Evolutionary conservation across 176 grass and related monocot genomes (phyloP).

Genomic region (Rhynchospora tenuis): DNA sequence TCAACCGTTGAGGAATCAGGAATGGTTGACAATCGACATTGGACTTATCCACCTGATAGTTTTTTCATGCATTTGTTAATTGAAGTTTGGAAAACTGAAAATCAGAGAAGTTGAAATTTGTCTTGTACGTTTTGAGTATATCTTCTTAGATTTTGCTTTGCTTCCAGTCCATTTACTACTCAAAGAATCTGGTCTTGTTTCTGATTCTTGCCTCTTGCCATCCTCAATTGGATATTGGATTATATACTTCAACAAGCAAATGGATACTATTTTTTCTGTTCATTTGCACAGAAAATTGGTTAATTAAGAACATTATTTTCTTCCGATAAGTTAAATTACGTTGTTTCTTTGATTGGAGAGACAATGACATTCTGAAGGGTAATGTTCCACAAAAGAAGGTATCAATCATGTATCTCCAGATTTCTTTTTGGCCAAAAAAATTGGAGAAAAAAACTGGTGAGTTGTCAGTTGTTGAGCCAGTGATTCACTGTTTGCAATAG

Average conservation of each 20-base stretch:
- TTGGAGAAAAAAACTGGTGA: not conserved
- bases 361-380: not conserved
- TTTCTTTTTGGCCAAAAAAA: not conserved
- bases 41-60: too few relatives aligned
- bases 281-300: not conserved
- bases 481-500: not conserved
- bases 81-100: not conserved
- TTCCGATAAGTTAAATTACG: not conserved
- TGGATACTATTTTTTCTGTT: not conserved
- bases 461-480: not conserved
- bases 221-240: not conserved
- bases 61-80: not conserved
- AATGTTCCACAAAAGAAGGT: not conserved
- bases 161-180: not conserved
- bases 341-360: not conserved
- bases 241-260: not conserved
- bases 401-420: not conserved
- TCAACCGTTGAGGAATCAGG: not conserved
- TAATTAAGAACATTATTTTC: not conserved
- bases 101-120: not conserved
- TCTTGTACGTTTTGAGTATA: not conserved
- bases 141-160: constrained; percentile 2
- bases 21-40: not conserved
- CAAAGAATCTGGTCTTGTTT: constrained; percentile 1
- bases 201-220: not conserved